A percentile compares a stretch with the other conserved stretches of the same genome.
phyloP scores from a whole-genome alignment of 257 asterid species.

The Henckelia pumila region DNA sequence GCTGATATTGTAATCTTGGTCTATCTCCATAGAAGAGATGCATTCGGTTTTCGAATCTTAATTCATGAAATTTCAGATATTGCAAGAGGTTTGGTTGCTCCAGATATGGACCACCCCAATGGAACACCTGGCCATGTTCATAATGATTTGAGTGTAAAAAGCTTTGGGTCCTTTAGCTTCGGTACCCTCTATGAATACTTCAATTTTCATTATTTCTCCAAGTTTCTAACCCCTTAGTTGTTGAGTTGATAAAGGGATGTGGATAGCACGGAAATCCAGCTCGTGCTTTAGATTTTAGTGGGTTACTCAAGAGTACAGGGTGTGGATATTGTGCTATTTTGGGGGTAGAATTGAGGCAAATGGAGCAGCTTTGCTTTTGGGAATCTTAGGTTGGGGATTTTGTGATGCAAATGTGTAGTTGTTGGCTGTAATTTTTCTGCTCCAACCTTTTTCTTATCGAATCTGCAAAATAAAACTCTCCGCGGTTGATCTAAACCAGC shows the following conservation, averaged over 20 bases:
- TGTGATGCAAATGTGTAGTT: constrained; percentile 26
- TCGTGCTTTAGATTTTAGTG: constrained; percentile 34
- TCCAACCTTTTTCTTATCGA: constrained; percentile 20
- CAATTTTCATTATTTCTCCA: constrained; percentile 11
- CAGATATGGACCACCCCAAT: constrained; percentile 70
- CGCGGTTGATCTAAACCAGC: constrained; percentile 46
- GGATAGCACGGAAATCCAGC: constrained; percentile 14
- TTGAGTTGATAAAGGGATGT: constrained; percentile 26
- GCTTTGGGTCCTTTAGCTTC: not conserved
- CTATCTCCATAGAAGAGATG: no score
- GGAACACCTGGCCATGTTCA: constrained; percentile 73
- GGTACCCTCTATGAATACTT: constrained; percentile 25
- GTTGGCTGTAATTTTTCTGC: constrained; percentile 28
- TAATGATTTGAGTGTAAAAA: constrained; percentile 57
- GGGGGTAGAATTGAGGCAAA: constrained; percentile 31
- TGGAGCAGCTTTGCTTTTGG: constrained; percentile 21
- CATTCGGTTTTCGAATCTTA: not conserved
- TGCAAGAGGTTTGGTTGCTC: constrained; percentile 69
- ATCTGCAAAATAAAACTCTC: constrained; percentile 59
- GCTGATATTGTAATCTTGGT: not conserved
- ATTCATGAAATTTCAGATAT: constrained; percentile 38
- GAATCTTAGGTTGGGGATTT: constrained; percentile 19
- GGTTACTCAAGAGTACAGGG: constrained; percentile 26
- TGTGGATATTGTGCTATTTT: constrained; percentile 30
- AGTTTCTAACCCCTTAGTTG: constrained; percentile 21